Conservation (phyloP, 495 filamentous ascomycete genomes). For the Penicillium paradoxum region DNA sequence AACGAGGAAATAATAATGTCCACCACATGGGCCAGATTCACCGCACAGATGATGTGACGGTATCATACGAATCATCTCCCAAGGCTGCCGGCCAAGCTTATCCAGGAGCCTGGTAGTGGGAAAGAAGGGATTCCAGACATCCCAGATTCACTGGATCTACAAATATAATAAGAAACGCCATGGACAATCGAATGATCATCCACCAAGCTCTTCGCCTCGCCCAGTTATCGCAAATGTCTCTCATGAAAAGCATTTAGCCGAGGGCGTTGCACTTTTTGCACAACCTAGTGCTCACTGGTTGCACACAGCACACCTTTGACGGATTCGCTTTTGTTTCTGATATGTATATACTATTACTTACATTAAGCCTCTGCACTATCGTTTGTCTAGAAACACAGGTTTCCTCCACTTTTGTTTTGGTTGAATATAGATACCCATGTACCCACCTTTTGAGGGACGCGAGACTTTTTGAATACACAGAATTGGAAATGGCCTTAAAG, state of each 20-base stretch:
- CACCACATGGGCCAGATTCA: constrained; percentile 18
- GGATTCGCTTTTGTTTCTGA: not conserved
- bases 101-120: not conserved
- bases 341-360: not conserved
- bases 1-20: not conserved
- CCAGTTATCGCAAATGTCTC: not conserved
- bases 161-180: not conserved
- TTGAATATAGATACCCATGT: too few species aligned
- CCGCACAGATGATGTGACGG: constrained; percentile 28
- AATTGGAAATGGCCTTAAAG: too few species aligned
- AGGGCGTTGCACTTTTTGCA: not conserved
- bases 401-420: too few species aligned
- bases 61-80: constrained; percentile 22
- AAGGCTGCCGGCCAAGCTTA: not conserved
- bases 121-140: not conserved
- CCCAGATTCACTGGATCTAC: not conserved
- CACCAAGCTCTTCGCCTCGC: not conserved
- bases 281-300: not conserved
- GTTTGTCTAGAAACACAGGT: too few species aligned
- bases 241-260: not conserved
- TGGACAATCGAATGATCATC: not conserved
- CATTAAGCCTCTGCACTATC: too few species aligned
- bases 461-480: too few species aligned
- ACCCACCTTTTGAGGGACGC: too few species aligned
- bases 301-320: not conserved